Conservation (phyloP, 768 basidiomycete genomes). For the Leccinellum albellum region DNA sequence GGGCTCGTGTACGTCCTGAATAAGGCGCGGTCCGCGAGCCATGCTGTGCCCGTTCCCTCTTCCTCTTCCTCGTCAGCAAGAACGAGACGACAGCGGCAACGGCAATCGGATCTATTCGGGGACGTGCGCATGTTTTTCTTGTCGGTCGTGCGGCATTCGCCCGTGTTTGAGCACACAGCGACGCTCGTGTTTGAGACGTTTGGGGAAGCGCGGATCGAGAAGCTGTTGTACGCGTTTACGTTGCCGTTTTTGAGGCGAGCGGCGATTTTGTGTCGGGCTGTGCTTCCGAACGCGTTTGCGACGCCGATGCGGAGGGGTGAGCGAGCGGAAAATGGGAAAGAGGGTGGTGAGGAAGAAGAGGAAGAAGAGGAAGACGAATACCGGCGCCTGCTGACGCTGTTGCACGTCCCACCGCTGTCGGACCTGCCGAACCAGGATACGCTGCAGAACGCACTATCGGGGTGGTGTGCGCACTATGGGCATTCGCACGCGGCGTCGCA, state of each 20-base stretch:
- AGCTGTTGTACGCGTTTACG: conserved; percentile 81
- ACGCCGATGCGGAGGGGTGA: conserved; percentile 30
- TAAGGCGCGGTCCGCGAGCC: conserved; percentile 58
- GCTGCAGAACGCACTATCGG: conserved; percentile 81
- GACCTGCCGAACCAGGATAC: conserved; percentile 81
- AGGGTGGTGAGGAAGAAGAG: conserved; percentile 32
- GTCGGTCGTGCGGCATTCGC: conserved; percentile 86
- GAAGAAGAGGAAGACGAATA: conserved; percentile 63
- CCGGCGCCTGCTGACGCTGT: conserved; percentile 63
- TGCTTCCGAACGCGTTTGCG: conserved; percentile 62
- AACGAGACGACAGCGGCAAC: not conserved
- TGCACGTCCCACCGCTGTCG: conserved; percentile 77
- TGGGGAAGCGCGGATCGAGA: conserved; percentile 81
- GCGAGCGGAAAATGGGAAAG: not conserved
- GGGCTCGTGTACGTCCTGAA: conserved; percentile 80
- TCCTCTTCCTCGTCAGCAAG: not conserved
- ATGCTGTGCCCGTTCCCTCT: conserved; percentile 36
- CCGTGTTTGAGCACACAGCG: conserved; percentile 81
- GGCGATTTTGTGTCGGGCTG: conserved; percentile 76
- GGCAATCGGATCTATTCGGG: conserved; percentile 64
- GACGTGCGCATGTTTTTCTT: conserved; percentile 87
- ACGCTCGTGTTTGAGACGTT: conserved; percentile 75
- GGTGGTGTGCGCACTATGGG: conserved; percentile 89
- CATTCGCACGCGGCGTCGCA: conserved; percentile 76
- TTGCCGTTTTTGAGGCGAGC: conserved; percentile 89